phyloP scores from a whole-genome alignment of 2,329 filamentous ascomycete genomes.

The Colletotrichum sp. region DNA sequence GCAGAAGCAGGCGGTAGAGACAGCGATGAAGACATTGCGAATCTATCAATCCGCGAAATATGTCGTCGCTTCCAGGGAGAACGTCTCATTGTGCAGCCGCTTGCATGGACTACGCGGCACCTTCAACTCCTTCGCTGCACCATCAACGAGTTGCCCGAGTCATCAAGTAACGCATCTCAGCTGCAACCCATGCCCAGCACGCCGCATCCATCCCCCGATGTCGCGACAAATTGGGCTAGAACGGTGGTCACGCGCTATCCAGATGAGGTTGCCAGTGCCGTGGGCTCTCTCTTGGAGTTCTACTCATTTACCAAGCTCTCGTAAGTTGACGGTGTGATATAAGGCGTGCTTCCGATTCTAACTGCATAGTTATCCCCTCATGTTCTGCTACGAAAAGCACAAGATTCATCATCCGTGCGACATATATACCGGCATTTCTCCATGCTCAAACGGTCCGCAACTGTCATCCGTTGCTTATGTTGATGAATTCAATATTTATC shows the following conservation, averaged over 20 bases:
- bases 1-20: neutral
- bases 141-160: neutral
- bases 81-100: neutral
- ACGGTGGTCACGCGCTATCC: neutral
- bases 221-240: neutral
- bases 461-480: neutral
- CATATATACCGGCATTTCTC: accelerated
- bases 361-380: neutral
- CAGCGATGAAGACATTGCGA: neutral
- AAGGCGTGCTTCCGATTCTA: neutral
- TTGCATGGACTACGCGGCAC: neutral
- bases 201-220: neutral
- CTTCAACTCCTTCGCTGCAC: neutral
- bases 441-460: accelerated
- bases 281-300: neutral
- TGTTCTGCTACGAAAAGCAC: neutral
- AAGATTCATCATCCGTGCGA: neutral
- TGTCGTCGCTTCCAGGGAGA: neutral
- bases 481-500: accelerated
- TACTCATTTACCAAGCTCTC: neutral
- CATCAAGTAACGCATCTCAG: neutral
- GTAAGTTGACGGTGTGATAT: neutral
- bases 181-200: neutral
- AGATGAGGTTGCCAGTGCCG: too few relatives aligned
- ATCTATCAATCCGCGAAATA: neutral